Base-by-base conservation (phyloP, 2,329 filamentous ascomycete species). In the Chalara sp. region DNA sequence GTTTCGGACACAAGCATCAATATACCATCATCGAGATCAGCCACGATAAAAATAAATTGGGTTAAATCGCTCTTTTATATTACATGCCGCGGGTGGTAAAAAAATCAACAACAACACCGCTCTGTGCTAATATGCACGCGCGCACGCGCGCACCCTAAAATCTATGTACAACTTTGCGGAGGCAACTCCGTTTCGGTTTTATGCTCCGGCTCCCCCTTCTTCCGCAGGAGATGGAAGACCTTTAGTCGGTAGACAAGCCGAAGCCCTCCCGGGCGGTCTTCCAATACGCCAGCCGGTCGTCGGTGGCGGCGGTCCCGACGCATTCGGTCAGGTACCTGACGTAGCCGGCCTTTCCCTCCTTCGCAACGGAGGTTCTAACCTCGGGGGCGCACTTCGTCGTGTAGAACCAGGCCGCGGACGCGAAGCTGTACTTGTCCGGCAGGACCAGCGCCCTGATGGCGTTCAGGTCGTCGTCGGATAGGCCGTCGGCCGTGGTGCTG, bases 391-490 rank as follows among this genome's bases (percentile, higher is more conserved):
- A 86, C 62, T 83, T 70, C 1, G 71, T 76, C 10, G 64, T 73
- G 46, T 83, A 61, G 60, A 78, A 86, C 83, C 83, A 86, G 6
- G 79, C 76, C 2, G 75, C 82, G 11, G 72, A 76, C 0, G 71
- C 81, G 61, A 83, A 85, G 47, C 75, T 73, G 53, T 75, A 76
- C 28, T 72, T 65, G 47, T 76, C 72, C 0, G 63, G 61, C 39
- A 76, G 69, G 13, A 84, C 71, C 44, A 83, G 62, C 28, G 68
- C 72, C 4, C 81, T 66, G 1, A 83, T 59, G 1, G 58, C 68
- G 11, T 68, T 71, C 0, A 70, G 65, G 45, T 72, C 65, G 28
- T 68, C 69, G 42, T 64, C 58, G 11, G 63, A 56, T 42, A 69
- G 31, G 53, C 57, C 53, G 58, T 61, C 44, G 50, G 61, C 53